A percentile compares a stretch with the other conserved stretches of the same genome.
phyloP scores from a whole-genome alignment of 305 asterid species.

The Fraxinus dipetala region DNA sequence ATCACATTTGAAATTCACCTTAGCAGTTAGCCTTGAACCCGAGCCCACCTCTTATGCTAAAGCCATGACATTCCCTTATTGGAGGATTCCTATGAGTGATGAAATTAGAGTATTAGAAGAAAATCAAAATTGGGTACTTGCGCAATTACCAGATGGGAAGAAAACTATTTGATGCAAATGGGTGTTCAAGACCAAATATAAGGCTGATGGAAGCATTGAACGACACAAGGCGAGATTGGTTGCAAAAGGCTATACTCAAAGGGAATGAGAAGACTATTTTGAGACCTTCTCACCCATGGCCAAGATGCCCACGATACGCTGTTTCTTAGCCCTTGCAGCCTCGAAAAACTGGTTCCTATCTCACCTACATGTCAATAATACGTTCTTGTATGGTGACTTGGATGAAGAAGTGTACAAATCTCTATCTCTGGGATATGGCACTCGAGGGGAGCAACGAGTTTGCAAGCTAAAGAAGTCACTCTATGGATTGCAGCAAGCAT shows the following conservation, averaged over 20 bases:
- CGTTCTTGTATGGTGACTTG: no score
- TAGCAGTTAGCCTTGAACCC: not conserved
- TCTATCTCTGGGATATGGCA: no score
- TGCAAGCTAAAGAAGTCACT: no score
- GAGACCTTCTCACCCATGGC: not conserved
- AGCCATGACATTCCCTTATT: not conserved
- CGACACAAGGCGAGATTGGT: not conserved
- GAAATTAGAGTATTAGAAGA: not conserved
- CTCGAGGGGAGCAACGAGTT: no score
- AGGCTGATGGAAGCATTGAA: not conserved
- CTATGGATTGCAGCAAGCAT: no score
- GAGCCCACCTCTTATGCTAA: not conserved
- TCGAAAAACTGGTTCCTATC: no score
- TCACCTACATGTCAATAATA: no score
- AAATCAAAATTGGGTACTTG: not conserved
- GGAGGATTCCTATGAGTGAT: not conserved
- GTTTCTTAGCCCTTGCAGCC: not conserved
- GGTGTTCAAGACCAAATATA: not conserved
- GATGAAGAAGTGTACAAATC: no score
- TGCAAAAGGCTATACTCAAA: not conserved
- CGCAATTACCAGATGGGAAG: not conserved
- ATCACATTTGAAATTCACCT: not conserved
- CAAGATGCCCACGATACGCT: not conserved
- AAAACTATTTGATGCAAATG: not conserved
- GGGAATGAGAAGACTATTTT: not conserved